Base-by-base conservation (phyloP, 192 early-diverging fungal genomes). In the Coemansia sp. region DNA sequence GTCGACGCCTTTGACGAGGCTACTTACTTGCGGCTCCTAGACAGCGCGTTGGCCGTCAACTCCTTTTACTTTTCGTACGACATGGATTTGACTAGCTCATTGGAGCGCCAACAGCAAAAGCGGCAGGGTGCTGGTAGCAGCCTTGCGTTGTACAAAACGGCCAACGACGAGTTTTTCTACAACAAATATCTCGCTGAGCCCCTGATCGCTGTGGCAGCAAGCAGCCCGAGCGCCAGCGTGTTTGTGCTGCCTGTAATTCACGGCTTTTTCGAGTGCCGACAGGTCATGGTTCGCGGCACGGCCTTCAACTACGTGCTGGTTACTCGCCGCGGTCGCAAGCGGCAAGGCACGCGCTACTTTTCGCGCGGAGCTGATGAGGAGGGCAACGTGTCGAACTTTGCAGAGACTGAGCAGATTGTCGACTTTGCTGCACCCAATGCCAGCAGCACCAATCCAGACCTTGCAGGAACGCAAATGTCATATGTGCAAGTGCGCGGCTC, bases 401-500 rank as follows among this genome's bases (percentile, higher is more conserved):
- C 95, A 9, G 98, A 99, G 83, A 98, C 95, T 3, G 96, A 99
- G 74, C 96, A 98, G 85, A 83, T 98, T 55, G 86, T 95, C 6
- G 77, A 90, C 61, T 86, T 86, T 58, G 88, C 88, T 29, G 78
- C 82, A 11, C 60, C 55, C 17, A 73, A 50, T 44, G 57, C 78
- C 14, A 61, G 42, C 44, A 62, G 62, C 25, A 53, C 67, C 19
- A 50, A 68, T 44, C 66, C 63, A 3, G 37, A 51, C 19, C 62
- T 82, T 1, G 70, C 71, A 25, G 74, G 74, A 51, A 67, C 73
- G 63, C 61, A 71, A 55, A 60, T 91, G 67, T 87, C 95, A 1
- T 95, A 95, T 83, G 91, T 98, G 36, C 96, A 99, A 72, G 93
- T 92, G 25, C 89, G 96, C 64, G 98, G 98, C 5, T 97, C 95